phyloP scores from a whole-genome alignment of 192 early-diverging fungal genomes.

The Phlyctochytrium arcticum region DNA sequence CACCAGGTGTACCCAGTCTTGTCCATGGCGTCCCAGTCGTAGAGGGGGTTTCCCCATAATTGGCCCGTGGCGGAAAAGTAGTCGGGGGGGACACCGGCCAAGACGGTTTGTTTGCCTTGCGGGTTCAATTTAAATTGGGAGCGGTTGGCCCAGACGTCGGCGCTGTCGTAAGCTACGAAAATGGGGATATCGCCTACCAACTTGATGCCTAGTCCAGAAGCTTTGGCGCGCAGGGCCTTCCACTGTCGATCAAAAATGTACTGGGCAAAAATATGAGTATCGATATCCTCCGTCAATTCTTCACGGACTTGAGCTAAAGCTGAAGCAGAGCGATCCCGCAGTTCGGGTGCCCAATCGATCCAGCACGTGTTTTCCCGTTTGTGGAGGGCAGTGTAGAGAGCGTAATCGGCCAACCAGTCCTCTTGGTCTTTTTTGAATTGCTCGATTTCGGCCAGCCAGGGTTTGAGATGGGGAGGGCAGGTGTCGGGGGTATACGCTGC shows the following conservation, averaged over 20 bases:
- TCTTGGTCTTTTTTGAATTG: too few relatives aligned
- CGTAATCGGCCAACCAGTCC: slow-evolving; percentile 22
- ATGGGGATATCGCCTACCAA: slow-evolving; percentile 24
- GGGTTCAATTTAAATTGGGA: slow-evolving; percentile 11
- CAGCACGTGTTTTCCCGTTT: slow-evolving; percentile 12
- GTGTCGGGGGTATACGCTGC: neutral
- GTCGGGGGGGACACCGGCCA: slow-evolving; percentile 24
- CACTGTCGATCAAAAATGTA: slow-evolving; percentile 23
- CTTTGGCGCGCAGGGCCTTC: neutral
- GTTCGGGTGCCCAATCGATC: slow-evolving; percentile 17
- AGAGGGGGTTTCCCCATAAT: slow-evolving; percentile 26
- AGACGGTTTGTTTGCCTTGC: slow-evolving; percentile 17
- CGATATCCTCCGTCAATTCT: slow-evolving; percentile 16
- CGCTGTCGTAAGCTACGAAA: slow-evolving; percentile 18
- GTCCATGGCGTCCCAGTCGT: slow-evolving; percentile 20
- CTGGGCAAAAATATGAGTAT: slow-evolving; percentile 20
- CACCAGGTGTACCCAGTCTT: slow-evolving; percentile 21
- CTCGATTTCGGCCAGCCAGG: neutral
- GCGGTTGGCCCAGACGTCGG: slow-evolving; percentile 17
- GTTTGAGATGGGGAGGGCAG: neutral
- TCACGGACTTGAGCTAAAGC: slow-evolving; percentile 3
- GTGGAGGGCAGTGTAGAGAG: slow-evolving; percentile 10
- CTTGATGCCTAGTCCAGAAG: slow-evolving; percentile 5
- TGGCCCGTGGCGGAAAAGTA: slow-evolving; percentile 25
- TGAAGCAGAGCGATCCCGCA: slow-evolving; percentile 19